Conservation (phyloP, 208 protist genomes). For the Strigomonas galati region DNA sequence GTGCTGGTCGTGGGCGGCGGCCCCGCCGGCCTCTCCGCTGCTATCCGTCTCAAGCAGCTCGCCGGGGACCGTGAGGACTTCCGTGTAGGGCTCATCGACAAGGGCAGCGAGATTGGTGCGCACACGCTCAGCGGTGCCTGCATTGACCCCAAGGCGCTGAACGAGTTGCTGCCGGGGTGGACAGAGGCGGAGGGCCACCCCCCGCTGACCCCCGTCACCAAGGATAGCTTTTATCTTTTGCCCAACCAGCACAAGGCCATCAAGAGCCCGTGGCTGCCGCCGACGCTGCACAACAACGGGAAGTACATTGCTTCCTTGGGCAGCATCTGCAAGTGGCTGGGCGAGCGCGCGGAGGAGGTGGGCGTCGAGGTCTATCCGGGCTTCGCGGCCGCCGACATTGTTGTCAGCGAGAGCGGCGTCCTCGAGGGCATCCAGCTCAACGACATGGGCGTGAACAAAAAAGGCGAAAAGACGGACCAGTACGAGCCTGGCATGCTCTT, state of each 20-base stretch:
- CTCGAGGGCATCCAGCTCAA: slow-evolving; percentile 73
- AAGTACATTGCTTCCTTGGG: slow-evolving; percentile 96
- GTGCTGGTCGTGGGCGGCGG: slow-evolving; percentile 97
- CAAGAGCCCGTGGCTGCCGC: slow-evolving; percentile 65
- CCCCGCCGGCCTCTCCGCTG: slow-evolving; percentile 93
- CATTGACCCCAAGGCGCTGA: slow-evolving; percentile 93
- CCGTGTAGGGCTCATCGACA: slow-evolving; percentile 94
- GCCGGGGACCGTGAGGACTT: slow-evolving; percentile 72
- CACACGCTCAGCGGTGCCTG: slow-evolving; percentile 98
- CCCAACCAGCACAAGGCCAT: slow-evolving; percentile 45
- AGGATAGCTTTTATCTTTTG: slow-evolving; percentile 90
- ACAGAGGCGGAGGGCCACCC: slow-evolving; percentile 59
- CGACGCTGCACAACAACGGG: slow-evolving; percentile 90
- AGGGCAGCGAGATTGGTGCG: slow-evolving; percentile 93
- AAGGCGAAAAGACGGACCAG: slow-evolving; percentile 86
- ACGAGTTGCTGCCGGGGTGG: slow-evolving; percentile 97
- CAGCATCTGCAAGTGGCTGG: slow-evolving; percentile 92
- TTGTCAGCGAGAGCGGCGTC: slow-evolving; percentile 38
- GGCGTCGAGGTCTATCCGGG: slow-evolving; percentile 98
- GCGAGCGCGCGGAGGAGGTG: slow-evolving; percentile 92
- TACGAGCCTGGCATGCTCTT: slow-evolving; percentile 97
- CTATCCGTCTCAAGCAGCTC: slow-evolving; percentile 96
- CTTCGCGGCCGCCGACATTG: slow-evolving; percentile 88
- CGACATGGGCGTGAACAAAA: slow-evolving; percentile 91
- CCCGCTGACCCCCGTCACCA: slow-evolving; percentile 82